Conservation (phyloP, 108 stramenopile species). For the Conticribra weissflogii region DNA sequence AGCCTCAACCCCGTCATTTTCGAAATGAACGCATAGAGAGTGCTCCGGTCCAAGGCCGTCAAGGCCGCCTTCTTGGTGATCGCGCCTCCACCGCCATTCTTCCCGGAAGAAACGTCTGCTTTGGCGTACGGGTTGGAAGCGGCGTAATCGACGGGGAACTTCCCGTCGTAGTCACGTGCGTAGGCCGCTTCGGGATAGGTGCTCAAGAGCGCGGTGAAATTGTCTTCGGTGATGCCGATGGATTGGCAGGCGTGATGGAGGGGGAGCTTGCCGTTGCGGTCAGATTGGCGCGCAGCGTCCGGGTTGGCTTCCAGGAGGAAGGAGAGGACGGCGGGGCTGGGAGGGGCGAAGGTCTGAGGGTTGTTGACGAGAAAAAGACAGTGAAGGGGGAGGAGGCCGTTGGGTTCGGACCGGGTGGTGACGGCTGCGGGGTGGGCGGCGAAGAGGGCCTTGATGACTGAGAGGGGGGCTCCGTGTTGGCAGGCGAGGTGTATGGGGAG, state of each 20-base stretch:
- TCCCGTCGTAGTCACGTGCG: slow-evolving; percentile 15
- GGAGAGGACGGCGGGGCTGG: slow-evolving; percentile 4
- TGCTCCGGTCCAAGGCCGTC: slow-evolving; percentile 37
- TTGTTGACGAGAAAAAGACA: background rate
- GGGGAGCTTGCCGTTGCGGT: slow-evolving; percentile 18
- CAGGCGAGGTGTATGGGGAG: background rate
- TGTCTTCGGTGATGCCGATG: slow-evolving; percentile 4
- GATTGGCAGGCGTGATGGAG: slow-evolving; percentile 27
- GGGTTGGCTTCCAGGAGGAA: slow-evolving; percentile 27
- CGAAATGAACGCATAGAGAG: slow-evolving; percentile 36
- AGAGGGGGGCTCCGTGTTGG: slow-evolving; percentile 11
- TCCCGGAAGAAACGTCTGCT: too few relatives aligned
- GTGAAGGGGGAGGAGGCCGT: slow-evolving; percentile 25
- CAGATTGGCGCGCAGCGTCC: slow-evolving; percentile 11
- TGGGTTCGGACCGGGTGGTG: background rate
- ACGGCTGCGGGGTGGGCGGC: slow-evolving; percentile 9
- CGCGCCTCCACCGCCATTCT: slow-evolving; percentile 3
- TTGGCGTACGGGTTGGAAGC: background rate
- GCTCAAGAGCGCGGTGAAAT: slow-evolving; percentile 28
- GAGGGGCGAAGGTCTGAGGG: background rate
- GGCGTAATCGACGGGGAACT: slow-evolving; percentile 25
- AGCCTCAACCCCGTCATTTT: slow-evolving; percentile 33
- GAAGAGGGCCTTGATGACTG: slow-evolving; percentile 20
- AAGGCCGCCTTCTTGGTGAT: slow-evolving; percentile 28
- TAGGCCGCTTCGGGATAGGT: slow-evolving; percentile 42